Evolutionary conservation across 345 rosid species (phyloP), one percentile per base, ranked within the genome.

Genomic region (Eucalyptus globulus): DNA sequence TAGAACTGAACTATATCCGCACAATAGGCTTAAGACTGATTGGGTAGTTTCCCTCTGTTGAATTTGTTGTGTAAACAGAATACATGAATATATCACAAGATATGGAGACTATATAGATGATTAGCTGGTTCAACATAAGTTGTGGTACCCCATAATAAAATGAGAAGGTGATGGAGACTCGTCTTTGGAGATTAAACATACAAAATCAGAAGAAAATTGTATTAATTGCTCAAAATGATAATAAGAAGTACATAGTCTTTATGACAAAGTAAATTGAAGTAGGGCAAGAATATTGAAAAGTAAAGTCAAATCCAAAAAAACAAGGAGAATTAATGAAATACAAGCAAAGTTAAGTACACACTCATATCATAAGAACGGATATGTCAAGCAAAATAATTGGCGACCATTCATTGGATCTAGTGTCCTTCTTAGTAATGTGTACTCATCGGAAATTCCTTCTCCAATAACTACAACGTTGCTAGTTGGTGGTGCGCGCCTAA

Each of bases 401-500:
- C 1, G 31, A 3, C 14, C 8, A 3, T 24, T 60, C 8, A 60
- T 26, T 26, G 15, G 15, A 60, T 60, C n/a, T 60, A 1, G 0
- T 60, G 29, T 60, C 13, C 4, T 56, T 56, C 24, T 24, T 24
- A 10, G 13, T 56, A 24, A 56, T 56, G 62, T 9, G 62, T 2
- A 56, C 29, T 56, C 62, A 24, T 5, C 1, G 6, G 3, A 56
- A 22, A 24, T 56, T 22, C 1, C 2, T 56, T 27, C n/a, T 60
- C 8, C 12, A 27, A 27, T 60, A 60, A 60, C 16, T 60, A 27
- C 4, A 2, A 12, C 3, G 0, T 60, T 60, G 16, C 8, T 1
- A 27, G 29, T 27, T 56, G 14, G 13, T 10, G 6, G 14, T 60
- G 67, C 0, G 0, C 0, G 8, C 67, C 31, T 60, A 60, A 26